Conservation (phyloP, 495 filamentous ascomycete species). For the Talaromyces wortmannii region DNA sequence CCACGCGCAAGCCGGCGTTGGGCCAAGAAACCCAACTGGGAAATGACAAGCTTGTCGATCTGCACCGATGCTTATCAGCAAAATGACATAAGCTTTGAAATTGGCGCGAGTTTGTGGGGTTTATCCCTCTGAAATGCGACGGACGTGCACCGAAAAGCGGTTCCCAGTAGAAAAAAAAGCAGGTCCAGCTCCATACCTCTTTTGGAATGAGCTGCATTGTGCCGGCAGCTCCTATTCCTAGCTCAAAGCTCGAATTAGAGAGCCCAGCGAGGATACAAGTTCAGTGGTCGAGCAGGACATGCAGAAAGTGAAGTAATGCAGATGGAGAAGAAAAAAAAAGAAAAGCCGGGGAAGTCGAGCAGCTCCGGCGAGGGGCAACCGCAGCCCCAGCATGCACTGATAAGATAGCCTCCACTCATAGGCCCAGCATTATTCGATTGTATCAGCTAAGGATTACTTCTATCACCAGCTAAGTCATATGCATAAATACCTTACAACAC, state of each 20-base stretch:
- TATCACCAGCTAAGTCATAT: background rate
- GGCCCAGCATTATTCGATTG: background rate
- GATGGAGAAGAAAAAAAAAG: background rate
- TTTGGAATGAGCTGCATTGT: conserved; percentile 80
- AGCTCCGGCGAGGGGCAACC: background rate
- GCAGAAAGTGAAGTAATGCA: conserved; percentile 1
- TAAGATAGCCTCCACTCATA: background rate
- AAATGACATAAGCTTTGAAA: too few species aligned
- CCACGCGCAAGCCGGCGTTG: conserved; percentile 86
- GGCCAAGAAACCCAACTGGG: conserved; percentile 81
- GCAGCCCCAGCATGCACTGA: background rate
- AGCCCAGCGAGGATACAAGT: too few species aligned
- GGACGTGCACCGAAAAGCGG: background rate
- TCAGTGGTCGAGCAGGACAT: conserved; percentile 9
- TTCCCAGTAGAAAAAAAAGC: background rate
- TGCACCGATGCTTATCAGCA: conserved; percentile 21
- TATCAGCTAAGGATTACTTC: background rate
- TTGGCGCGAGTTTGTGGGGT: too few species aligned
- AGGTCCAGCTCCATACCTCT: conserved; percentile 55
- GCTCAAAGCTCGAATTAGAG: too few species aligned
- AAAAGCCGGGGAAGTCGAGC: conserved; percentile 9
- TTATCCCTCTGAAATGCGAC: too few species aligned
- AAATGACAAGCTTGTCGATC: conserved; percentile 95
- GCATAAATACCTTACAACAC: too few species aligned
- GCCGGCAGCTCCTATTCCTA: conserved; percentile 1